Conservation (phyloP, 305 asterid species). For the Solanum hybrid region DNA sequence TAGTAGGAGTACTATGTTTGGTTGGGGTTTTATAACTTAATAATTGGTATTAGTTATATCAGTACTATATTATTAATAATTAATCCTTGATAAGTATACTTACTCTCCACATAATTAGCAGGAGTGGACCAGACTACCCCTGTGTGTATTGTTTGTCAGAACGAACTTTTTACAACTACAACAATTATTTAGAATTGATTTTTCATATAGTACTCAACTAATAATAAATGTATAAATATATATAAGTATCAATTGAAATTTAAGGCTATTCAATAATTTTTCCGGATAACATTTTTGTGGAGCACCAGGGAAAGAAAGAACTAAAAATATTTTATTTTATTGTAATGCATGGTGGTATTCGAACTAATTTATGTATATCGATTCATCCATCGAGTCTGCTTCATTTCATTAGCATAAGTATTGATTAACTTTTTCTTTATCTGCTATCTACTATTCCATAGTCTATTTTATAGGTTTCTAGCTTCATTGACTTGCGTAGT, state of each 20-base stretch:
- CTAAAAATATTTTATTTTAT: not conserved
- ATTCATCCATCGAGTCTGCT: not conserved
- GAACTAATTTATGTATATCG: not conserved
- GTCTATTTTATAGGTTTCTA: not conserved
- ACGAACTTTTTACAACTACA: not conserved
- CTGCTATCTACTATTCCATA: too few relatives aligned
- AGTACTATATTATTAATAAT: not conserved
- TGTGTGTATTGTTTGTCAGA: not conserved
- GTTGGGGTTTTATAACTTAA: not conserved
- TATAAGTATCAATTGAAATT: not conserved
- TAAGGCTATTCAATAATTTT: not conserved
- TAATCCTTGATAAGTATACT: not conserved
- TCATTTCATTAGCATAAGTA: not conserved
- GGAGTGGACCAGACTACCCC: not conserved
- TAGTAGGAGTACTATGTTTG: not conserved
- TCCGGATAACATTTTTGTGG: not conserved
- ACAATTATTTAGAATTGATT: not conserved
- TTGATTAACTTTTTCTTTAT: too few relatives aligned
- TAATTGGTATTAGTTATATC: not conserved
- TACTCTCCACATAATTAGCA: not conserved
- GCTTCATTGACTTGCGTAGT: not conserved
- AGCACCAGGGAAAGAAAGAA: not conserved
- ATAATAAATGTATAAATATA: not conserved
- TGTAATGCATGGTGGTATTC: not conserved
- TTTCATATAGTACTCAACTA: not conserved